Evolutionary conservation across 805 yeast genomes (phyloP).

Genomic region (Metschnikowia cubensis): DNA sequence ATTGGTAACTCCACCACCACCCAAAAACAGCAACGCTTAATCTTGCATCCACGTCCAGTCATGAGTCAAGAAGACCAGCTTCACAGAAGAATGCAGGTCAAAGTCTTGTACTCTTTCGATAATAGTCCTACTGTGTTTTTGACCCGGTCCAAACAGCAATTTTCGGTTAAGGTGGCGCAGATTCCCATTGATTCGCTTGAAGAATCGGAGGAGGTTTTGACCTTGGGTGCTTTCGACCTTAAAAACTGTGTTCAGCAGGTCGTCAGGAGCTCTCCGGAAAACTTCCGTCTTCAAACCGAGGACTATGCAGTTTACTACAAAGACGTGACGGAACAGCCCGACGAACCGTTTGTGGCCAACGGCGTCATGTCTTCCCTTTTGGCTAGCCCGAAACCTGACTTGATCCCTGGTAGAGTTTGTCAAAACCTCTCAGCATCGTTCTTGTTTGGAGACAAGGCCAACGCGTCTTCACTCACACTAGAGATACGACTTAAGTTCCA

Average conservation of each 20-base stretch:
- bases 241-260: constrained; percentile 37
- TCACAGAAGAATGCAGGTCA: constrained; percentile 41
- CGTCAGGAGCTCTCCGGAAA: constrained; percentile 38
- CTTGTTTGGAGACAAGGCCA: constrained; percentile 31
- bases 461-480: constrained; percentile 44
- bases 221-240: constrained; percentile 42
- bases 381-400: constrained; percentile 21
- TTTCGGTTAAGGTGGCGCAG: constrained; percentile 35
- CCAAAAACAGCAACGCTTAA: not conserved
- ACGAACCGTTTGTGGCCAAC: constrained; percentile 44
- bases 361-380: constrained; percentile 36
- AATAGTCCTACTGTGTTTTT: constrained; percentile 40
- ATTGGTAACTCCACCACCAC: not conserved
- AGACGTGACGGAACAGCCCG: constrained; percentile 46
- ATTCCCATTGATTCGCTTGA: constrained; percentile 25
- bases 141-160: constrained; percentile 33
- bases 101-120: constrained; percentile 43
- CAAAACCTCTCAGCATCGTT: constrained; percentile 50
- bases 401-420: constrained; percentile 53
- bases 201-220: constrained; percentile 27
- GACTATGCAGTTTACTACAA: constrained; percentile 46
- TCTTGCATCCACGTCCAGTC: not conserved
- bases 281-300: constrained; percentile 34
- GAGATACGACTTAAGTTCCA: constrained; percentile 54
- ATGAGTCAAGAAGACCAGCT: constrained; percentile 24